Percentiles rank a stretch among this genome's conserved stretches.
Conservation (phyloP, 1,139 yeast genomes). For the Arxiozyma telluris region DNA sequence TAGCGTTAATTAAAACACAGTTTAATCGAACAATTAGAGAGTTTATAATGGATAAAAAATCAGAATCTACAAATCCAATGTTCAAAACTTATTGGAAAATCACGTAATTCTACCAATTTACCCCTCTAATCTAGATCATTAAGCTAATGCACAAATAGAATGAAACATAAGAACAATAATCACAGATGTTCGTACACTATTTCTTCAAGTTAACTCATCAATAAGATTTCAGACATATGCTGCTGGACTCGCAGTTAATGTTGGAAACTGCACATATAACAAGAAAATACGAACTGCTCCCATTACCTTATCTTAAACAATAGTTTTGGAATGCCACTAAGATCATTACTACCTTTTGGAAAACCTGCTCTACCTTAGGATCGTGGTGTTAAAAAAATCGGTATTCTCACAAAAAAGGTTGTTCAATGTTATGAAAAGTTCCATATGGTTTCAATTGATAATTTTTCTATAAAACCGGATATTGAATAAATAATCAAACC, state of each 20-base stretch:
- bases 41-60: not conserved
- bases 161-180: not conserved
- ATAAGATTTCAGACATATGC: constrained; percentile 5
- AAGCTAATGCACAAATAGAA: constrained; percentile 7
- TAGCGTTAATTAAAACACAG: not conserved
- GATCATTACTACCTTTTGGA: constrained; percentile 5
- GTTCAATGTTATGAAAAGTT: constrained; percentile 1
- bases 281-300: constrained; percentile 1
- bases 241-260: constrained; percentile 4
- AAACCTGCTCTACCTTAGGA: not conserved
- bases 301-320: not conserved
- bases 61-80: not conserved
- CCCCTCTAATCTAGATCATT: constrained; percentile 3
- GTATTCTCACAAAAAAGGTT: not conserved
- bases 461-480: too few relatives aligned
- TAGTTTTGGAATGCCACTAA: not conserved
- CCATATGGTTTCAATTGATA: constrained; percentile 1
- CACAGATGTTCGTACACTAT: not conserved
- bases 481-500: too few relatives aligned
- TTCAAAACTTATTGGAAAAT: not conserved
- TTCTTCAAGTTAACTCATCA: constrained; percentile 1
- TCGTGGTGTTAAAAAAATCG: not conserved
- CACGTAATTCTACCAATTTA: not conserved
- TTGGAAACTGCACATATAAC: constrained; percentile 3
- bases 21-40: not conserved